Evolutionary conservation across 805 yeast genomes (phyloP).

Genomic region (Kuraishia floccosa): DNA sequence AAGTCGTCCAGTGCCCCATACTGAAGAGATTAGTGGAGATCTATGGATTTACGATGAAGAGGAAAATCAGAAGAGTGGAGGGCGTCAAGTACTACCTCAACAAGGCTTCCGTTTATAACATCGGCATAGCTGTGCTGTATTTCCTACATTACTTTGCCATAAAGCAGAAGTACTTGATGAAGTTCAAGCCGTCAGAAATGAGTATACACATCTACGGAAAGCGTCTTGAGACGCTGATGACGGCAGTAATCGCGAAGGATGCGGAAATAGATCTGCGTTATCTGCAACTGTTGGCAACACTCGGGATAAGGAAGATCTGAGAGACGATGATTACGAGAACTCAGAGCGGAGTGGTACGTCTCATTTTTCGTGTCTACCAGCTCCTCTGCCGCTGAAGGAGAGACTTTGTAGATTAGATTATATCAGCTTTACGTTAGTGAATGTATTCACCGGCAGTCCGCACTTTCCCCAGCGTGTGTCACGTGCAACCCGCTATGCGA

Average conservation of each 20-base stretch:
- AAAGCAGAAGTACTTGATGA: slow-evolving; percentile 11
- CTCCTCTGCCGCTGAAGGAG: too few species aligned
- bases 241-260: background rate
- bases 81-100: slow-evolving; percentile 10
- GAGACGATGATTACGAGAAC: too few species aligned
- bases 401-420: background rate
- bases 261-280: background rate
- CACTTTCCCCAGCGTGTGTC: too few species aligned
- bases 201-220: background rate
- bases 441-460: too few species aligned
- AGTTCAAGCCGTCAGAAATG: slow-evolving; percentile 7
- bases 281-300: background rate
- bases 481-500: too few species aligned
- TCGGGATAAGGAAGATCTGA: background rate
- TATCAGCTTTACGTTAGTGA: background rate
- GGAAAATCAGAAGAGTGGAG: slow-evolving; percentile 13
- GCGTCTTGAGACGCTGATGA: slow-evolving; percentile 1
- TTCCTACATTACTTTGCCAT: slow-evolving; percentile 15
- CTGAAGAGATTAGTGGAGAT: slow-evolving; percentile 17
- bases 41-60: slow-evolving; percentile 16
- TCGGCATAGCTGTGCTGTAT: slow-evolving; percentile 13
- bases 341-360: too few species aligned
- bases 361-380: too few species aligned
- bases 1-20: slow-evolving; percentile 14
- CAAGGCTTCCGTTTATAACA: slow-evolving; percentile 11